A percentile compares a stretch with the other conserved stretches of the same genome.
phyloP scores from a whole-genome alignment of 2,329 filamentous ascomycete species.

The Talaromyces sp. region DNA sequence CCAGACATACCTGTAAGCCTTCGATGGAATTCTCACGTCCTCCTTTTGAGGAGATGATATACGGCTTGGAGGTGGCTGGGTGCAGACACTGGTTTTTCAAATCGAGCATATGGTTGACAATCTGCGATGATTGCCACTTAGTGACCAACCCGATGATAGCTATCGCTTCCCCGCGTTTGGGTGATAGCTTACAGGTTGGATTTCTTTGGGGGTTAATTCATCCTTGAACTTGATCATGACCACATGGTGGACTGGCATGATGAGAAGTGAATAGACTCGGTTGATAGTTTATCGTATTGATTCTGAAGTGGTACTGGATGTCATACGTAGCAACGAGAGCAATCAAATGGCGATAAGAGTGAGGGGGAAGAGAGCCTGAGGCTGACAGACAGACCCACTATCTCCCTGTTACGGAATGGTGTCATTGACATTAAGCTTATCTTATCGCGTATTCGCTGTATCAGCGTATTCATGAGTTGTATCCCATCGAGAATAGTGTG shows the following conservation, averaged over 20 bases:
- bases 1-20: background rate
- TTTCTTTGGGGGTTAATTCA: constrained; percentile 11
- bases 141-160: background rate
- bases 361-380: constrained; percentile 3
- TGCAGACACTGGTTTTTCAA: constrained; percentile 19
- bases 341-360: background rate
- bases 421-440: background rate
- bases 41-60: constrained; percentile 16
- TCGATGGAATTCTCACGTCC: constrained; percentile 18
- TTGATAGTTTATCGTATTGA: background rate
- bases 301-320: background rate
- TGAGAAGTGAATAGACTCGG: background rate
- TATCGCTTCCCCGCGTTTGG: background rate
- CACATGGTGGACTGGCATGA: constrained; percentile 17
- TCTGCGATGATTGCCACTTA: background rate
- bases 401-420: background rate
- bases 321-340: background rate
- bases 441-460: background rate
- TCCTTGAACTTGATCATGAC: constrained; percentile 21
- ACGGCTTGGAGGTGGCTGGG: constrained; percentile 10
- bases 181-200: constrained; percentile 15
- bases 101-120: constrained; percentile 15
- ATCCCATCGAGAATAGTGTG: background rate
- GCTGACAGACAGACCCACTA: background rate
- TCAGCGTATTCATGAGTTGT: background rate